phyloP scores from a whole-genome alignment of 164 flowering plant genomes.

The Macadamia tetraphylla region DNA sequence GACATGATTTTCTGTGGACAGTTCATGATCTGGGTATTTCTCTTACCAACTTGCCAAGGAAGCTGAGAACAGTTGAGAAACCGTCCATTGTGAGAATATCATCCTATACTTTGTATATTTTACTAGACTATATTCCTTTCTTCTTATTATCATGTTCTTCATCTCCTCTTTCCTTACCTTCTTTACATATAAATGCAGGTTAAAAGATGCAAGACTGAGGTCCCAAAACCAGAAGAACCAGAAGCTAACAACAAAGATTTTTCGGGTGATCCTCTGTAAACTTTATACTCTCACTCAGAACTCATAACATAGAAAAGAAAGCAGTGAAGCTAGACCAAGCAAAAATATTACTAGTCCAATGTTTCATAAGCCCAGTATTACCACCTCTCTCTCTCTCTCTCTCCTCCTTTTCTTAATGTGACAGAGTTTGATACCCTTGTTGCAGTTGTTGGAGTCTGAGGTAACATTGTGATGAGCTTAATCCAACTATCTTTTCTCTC shows the following conservation, averaged over 20 bases:
- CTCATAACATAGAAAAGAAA: too few species aligned
- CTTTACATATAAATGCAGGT: slow-evolving; percentile 11
- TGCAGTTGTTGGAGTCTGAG: too few species aligned
- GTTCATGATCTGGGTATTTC: slow-evolving; percentile 8
- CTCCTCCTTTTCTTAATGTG: too few species aligned
- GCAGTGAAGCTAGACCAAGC: too few species aligned
- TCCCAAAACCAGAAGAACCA: neutral
- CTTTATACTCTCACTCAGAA: too few species aligned
- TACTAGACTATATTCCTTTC: too few species aligned
- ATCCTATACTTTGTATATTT: neutral
- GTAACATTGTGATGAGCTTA: too few species aligned
- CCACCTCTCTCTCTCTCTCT: too few species aligned
- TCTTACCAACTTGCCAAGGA: slow-evolving; percentile 23
- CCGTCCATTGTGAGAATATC: slow-evolving; percentile 12
- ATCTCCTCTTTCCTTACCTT: neutral
- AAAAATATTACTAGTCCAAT: too few species aligned
- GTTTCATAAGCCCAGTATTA: too few species aligned
- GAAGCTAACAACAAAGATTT: slow-evolving; percentile 3
- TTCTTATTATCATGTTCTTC: neutral
- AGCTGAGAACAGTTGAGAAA: slow-evolving; percentile 19
- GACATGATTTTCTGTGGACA: neutral
- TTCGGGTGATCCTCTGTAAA: slow-evolving; percentile 5
- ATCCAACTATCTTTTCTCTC: too few species aligned
- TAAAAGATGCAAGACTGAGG: slow-evolving; percentile 2
- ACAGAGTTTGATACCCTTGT: too few species aligned